phyloP scores from a whole-genome alignment of 805 yeast species.

The Scheffersomyces coipomensis region DNA sequence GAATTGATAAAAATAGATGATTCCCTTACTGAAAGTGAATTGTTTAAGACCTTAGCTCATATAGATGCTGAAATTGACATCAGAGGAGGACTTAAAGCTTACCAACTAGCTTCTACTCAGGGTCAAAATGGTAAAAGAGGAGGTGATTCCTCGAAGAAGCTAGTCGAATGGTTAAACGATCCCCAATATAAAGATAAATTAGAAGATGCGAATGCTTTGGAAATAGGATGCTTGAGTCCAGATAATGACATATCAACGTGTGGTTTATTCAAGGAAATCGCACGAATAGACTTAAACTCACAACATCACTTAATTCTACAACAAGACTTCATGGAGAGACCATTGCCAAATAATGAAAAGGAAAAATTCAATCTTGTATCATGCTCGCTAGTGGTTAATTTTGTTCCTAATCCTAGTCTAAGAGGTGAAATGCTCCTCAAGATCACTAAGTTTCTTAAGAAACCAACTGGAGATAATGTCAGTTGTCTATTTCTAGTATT shows the following conservation, averaged over 20 bases:
- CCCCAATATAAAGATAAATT: constrained; percentile 6
- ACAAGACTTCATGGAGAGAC: constrained; percentile 84
- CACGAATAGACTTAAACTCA: constrained; percentile 76
- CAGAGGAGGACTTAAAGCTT: constrained; percentile 75
- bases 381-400: constrained; percentile 84
- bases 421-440: constrained; percentile 78
- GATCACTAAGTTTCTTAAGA: constrained; percentile 54
- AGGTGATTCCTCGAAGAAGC: constrained; percentile 84
- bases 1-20: constrained; percentile 14
- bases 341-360: constrained; percentile 45
- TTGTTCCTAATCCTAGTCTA: constrained; percentile 68
- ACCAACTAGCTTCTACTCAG: constrained; percentile 80
- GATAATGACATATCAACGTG: constrained; percentile 65
- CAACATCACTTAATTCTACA: constrained; percentile 68
- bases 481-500: constrained; percentile 70
- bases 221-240: constrained; percentile 79
- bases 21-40: constrained; percentile 9
- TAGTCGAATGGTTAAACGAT: constrained; percentile 69
- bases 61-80: constrained; percentile 61
- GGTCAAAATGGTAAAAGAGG: constrained; percentile 83
- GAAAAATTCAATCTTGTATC: constrained; percentile 68
- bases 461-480: constrained; percentile 18
- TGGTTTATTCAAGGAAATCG: constrained; percentile 49
- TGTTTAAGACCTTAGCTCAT: constrained; percentile 40
- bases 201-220: constrained; percentile 50